phyloP scores from a whole-genome alignment of 163 green algal genomes.

The Chloromonas sp. region DNA sequence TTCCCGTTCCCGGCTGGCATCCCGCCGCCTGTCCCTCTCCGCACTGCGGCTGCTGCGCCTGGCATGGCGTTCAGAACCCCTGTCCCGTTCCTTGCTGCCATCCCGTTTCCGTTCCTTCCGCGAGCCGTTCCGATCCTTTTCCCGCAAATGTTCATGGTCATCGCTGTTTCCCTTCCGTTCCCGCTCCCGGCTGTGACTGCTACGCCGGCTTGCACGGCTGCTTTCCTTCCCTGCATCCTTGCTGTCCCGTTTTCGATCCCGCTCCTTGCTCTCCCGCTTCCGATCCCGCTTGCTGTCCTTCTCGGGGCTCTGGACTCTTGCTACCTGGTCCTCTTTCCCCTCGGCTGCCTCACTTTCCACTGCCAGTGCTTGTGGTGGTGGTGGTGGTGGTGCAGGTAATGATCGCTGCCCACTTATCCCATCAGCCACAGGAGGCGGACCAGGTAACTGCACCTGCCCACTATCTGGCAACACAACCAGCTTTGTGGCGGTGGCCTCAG shows the following conservation, averaged over 20 bases:
- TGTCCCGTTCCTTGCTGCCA: not conserved
- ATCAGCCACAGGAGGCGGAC: not conserved
- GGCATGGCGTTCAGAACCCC: not conserved
- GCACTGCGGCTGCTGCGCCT: not conserved
- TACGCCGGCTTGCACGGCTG: too few species aligned
- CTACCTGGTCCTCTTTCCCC: not conserved
- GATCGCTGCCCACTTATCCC: not conserved
- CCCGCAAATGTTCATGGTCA: not conserved
- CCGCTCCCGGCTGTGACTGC: not conserved
- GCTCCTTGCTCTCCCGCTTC: not conserved
- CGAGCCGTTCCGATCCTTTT: not conserved
- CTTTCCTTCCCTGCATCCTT: not conserved
- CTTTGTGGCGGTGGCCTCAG: too few species aligned
- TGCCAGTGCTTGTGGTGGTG: not conserved
- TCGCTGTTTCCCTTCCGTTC: not conserved
- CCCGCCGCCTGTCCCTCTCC: not conserved
- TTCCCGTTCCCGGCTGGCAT: too few species aligned
- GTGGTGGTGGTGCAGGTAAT: not conserved
- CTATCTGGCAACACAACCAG: too few species aligned
- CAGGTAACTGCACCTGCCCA: too few species aligned
- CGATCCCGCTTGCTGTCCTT: not conserved
- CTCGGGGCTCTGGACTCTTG: not conserved
- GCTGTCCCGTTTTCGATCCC: not conserved
- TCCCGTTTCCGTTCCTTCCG: not conserved
- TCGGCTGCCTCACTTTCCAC: not conserved